Percentiles rank a stretch among this genome's conserved stretches.
Conservation (phyloP, 305 asterid genomes). For the Fraxinus angustifolia region DNA sequence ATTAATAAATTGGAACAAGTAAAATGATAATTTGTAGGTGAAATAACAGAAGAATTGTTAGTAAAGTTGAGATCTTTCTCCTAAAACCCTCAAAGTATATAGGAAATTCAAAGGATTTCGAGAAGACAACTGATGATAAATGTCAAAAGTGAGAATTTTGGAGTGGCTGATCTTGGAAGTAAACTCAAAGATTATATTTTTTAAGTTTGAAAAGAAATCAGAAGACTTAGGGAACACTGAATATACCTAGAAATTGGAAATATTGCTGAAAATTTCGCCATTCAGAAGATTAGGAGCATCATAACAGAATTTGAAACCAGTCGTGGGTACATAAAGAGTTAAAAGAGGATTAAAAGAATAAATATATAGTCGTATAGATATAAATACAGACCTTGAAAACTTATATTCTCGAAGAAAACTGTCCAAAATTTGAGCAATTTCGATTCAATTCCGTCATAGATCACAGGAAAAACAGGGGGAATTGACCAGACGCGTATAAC, state of each 20-base stretch:
- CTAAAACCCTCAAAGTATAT: neutral
- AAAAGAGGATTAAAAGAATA: conserved; percentile 7
- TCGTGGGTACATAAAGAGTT: conserved; percentile 16
- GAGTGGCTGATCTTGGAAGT: neutral
- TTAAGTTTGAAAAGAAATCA: conserved; percentile 3
- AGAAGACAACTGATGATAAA: neutral
- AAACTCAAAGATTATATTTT: neutral
- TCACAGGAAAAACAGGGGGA: conserved; percentile 23
- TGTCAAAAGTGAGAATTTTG: neutral
- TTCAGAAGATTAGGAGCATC: conserved; percentile 1
- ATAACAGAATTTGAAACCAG: neutral
- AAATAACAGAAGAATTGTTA: neutral
- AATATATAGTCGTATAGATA: neutral
- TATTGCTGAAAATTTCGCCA: neutral
- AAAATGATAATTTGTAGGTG: neutral
- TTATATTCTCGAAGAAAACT: conserved; percentile 19
- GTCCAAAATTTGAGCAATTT: conserved; percentile 11
- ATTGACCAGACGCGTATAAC: conserved; percentile 13
- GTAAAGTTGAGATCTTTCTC: neutral
- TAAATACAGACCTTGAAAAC: conserved; percentile 1
- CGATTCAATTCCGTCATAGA: conserved; percentile 23
- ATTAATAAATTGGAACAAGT: conserved; percentile 29
- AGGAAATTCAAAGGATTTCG: neutral
- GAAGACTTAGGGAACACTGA: neutral
- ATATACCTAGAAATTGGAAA: neutral